Conservation (phyloP, 2,329 filamentous ascomycete genomes). For the Furcasterigmium furcatum region DNA sequence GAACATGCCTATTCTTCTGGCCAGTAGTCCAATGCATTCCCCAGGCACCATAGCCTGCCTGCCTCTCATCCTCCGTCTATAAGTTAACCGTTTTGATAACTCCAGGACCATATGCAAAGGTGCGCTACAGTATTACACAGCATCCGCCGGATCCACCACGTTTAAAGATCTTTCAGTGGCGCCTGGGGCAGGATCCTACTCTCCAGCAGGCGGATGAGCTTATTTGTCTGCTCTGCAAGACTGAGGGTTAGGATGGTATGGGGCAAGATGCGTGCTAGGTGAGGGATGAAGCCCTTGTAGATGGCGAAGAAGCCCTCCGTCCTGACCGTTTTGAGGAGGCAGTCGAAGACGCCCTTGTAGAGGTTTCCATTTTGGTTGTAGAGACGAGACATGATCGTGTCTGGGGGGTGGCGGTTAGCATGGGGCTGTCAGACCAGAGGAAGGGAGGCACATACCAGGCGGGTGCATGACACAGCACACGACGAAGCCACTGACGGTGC, state of each 20-base stretch:
- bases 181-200: slow-evolving; percentile 43
- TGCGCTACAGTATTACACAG: background rate
- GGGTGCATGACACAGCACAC: slow-evolving; percentile 99
- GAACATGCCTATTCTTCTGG: too few relatives aligned
- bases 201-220: slow-evolving; percentile 80
- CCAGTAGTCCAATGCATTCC: too few relatives aligned
- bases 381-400: slow-evolving; percentile 97
- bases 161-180: slow-evolving; percentile 24
- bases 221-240: slow-evolving; percentile 95
- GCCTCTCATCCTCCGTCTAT: too few relatives aligned
- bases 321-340: slow-evolving; percentile 82
- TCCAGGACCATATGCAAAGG: background rate
- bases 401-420: slow-evolving; percentile 31
- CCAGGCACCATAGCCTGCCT: too few relatives aligned
- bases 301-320: slow-evolving; percentile 90
- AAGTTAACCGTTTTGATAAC: background rate
- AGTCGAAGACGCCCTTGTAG: slow-evolving; percentile 93
- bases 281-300: slow-evolving; percentile 97
- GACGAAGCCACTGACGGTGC: slow-evolving; percentile 87
- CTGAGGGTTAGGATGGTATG: slow-evolving; percentile 93
- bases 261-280: slow-evolving; percentile 88
- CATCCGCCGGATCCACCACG: background rate
- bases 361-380: slow-evolving; percentile 99
- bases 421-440: background rate
- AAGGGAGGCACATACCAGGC: slow-evolving; percentile 57